Conservation (phyloP, 441 rosid species). For the Hura crepitans region DNA sequence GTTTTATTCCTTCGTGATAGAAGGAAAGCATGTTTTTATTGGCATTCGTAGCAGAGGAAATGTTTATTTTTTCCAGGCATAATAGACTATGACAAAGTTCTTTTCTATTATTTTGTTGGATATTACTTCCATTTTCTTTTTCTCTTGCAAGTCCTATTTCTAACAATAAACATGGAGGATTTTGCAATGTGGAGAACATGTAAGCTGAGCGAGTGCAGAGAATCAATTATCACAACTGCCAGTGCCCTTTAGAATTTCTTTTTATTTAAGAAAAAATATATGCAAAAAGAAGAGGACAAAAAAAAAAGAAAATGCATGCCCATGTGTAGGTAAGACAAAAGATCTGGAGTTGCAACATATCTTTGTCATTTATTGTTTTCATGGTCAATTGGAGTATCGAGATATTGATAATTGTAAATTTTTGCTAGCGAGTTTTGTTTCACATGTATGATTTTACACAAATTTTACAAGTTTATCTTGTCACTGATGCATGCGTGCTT, state of each 20-base stretch:
- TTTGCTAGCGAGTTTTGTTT: constrained; percentile 5
- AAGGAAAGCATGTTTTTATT: background rate
- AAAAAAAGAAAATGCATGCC: background rate
- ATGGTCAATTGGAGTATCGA: background rate
- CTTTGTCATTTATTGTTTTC: background rate
- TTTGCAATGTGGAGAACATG: background rate
- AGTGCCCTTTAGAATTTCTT: background rate
- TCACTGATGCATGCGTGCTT: background rate
- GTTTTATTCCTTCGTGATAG: background rate
- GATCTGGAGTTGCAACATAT: background rate
- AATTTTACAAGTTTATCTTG: background rate
- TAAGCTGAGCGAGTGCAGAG: no score
- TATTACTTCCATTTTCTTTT: background rate
- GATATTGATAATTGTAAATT: background rate
- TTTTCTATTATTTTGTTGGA: background rate
- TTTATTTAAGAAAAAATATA: background rate
- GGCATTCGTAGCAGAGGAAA: background rate
- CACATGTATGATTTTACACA: background rate
- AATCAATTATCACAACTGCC: background rate
- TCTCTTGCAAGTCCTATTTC: background rate
- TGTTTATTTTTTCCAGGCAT: background rate
- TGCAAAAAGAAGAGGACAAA: no score
- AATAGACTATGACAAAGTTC: background rate
- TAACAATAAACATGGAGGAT: background rate
- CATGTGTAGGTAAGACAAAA: background rate